These are phyloP conservation scores for Ogataea neopini DNA, from an alignment of 805 yeast genomes.

Conservation along the genomic window DNA sequence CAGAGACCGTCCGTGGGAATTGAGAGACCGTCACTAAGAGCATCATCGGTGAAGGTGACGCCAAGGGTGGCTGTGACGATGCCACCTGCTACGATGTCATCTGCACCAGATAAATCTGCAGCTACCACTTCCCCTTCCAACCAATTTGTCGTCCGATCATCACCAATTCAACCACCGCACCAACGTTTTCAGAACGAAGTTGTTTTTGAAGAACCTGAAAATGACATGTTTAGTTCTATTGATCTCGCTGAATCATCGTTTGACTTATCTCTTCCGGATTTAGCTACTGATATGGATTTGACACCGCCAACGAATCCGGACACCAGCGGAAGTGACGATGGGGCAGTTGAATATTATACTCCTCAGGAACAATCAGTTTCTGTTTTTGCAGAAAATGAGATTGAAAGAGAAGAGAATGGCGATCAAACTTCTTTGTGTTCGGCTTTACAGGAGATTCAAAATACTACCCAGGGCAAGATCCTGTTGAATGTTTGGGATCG, in stretches of 20 bases:
- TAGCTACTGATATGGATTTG: conserved; percentile 8
- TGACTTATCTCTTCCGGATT: conserved; percentile 17
- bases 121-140: too few relatives aligned
- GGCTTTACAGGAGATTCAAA: conserved; percentile 25
- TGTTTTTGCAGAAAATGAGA: conserved; percentile 7
- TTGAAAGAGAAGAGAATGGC: background rate
- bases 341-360: conserved; percentile 18
- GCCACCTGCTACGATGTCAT: background rate
- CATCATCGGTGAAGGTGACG: background rate
- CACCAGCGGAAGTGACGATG: conserved; percentile 9
- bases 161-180: conserved; percentile 8
- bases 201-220: conserved; percentile 5
- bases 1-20: too few relatives aligned
- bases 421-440: conserved; percentile 31
- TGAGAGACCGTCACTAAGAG: background rate
- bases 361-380: conserved; percentile 20
- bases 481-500: conserved; percentile 17
- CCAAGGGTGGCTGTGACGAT: background rate
- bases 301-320: conserved; percentile 7
- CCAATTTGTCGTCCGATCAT: background rate
- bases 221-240: conserved; percentile 20
- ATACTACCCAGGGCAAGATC: conserved; percentile 24
- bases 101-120: too few relatives aligned
- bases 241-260: conserved; percentile 22
- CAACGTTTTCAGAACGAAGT: conserved; percentile 3